A percentile compares a stretch with the other conserved stretches of the same genome.
These are phyloP conservation scores for Gnaphalium uliginosum DNA, from an alignment of 129 eudicot species.

Conservation along the genomic window DNA sequence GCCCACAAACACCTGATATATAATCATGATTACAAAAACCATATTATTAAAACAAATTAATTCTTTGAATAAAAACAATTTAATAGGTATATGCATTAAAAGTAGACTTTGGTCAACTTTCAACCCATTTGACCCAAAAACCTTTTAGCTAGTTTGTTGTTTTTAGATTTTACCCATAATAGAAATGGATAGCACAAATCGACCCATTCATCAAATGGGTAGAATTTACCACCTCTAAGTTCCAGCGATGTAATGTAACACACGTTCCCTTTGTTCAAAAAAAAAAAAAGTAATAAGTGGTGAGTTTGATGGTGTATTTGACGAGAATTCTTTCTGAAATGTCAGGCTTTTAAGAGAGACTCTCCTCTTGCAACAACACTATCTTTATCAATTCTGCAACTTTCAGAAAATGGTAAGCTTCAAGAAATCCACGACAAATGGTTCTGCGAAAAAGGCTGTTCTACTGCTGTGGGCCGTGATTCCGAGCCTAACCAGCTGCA, in stretches of 20 bases:
- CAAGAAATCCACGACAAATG: slow-evolving; percentile 53
- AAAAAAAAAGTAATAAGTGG: neutral
- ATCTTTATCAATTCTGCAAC: slow-evolving; percentile 50
- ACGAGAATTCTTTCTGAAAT: neutral
- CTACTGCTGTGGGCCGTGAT: slow-evolving; percentile 9
- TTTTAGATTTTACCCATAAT: no score
- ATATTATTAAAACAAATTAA: no score
- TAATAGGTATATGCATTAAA: no score
- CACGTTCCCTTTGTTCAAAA: neutral
- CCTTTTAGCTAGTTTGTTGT: no score
- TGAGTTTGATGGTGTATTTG: neutral
- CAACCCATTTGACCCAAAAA: no score
- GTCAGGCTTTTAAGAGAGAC: slow-evolving; percentile 57
- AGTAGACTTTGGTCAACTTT: no score
- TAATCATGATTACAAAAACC: no score
- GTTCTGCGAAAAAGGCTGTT: slow-evolving; percentile 52
- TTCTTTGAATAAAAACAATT: no score
- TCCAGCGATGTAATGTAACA: no score
- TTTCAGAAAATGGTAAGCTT: slow-evolving; percentile 52
- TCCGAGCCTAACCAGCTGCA: slow-evolving; percentile 51
- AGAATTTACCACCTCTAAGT: no score
- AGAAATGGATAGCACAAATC: no score
- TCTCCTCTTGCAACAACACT: slow-evolving; percentile 59
- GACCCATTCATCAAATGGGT: no score
- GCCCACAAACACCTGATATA: neutral